A percentile compares a stretch with the other conserved stretches of the same genome.
These are phyloP conservation scores for Corchorus olitorius DNA, from an alignment of 345 rosid species.

Conservation along the genomic window DNA sequence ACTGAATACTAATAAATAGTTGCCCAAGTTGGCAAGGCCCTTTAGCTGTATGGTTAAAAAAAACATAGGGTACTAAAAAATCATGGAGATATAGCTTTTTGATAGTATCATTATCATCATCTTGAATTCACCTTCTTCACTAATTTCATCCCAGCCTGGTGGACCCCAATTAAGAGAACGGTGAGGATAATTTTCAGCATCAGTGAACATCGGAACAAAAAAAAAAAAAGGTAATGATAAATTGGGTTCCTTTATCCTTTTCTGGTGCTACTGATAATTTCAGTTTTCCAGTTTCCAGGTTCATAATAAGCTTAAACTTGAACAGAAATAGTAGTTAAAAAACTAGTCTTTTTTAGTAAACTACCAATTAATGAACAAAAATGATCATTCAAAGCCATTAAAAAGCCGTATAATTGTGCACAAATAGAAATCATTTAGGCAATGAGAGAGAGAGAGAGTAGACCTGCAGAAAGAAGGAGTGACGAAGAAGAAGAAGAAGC, in stretches of 20 bases:
- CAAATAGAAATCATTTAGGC: background rate
- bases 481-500: slow-evolving; percentile 33
- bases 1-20: background rate
- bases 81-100: background rate
- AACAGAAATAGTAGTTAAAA: background rate
- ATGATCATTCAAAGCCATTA: background rate
- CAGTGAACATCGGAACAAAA: background rate
- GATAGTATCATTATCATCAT: background rate
- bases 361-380: background rate
- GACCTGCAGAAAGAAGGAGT: slow-evolving; percentile 39
- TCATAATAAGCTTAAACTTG: background rate
- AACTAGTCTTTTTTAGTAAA: background rate
- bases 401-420: background rate
- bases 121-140: background rate
- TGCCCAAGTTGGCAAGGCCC: background rate
- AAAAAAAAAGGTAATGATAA: background rate
- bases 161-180: background rate
- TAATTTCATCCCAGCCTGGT: background rate
- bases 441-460: background rate
- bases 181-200: background rate
- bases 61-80: too few relatives aligned
- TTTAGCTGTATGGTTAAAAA: background rate
- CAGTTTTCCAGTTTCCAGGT: background rate
- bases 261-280: too few relatives aligned
- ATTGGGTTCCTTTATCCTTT: background rate